A percentile compares a stretch with the other conserved stretches of the same genome.
Conservation (phyloP, 495 filamentous ascomycete genomes). For the Alectoria sarmentosa region DNA sequence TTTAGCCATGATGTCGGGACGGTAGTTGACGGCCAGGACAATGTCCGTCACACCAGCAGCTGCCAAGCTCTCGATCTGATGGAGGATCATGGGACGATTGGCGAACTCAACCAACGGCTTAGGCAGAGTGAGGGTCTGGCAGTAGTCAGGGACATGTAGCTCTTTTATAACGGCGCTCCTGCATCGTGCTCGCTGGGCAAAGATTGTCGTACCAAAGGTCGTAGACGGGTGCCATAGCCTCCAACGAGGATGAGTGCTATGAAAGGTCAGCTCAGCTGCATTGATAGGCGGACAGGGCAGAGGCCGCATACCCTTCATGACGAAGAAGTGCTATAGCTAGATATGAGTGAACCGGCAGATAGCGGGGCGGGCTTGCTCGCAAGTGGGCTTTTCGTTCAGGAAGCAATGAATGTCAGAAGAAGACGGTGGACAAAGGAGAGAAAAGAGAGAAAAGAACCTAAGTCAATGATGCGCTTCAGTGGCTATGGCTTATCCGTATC, state of each 20-base stretch:
- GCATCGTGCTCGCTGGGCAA: constrained; percentile 18
- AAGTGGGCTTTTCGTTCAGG: neutral
- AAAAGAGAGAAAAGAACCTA: neutral
- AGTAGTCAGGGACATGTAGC: constrained; percentile 17
- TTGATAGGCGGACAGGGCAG: neutral
- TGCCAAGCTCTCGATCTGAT: constrained; percentile 93
- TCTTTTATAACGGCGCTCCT: constrained; percentile 1
- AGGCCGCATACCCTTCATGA: constrained; percentile 14
- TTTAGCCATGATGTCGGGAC: constrained; percentile 88
- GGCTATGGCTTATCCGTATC: too few species aligned
- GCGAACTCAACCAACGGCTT: constrained; percentile 97
- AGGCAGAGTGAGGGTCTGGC: constrained; percentile 88
- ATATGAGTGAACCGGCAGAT: neutral
- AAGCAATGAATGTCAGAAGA: neutral
- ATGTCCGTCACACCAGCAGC: constrained; percentile 96
- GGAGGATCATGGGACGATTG: constrained; percentile 98
- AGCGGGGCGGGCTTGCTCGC: neutral
- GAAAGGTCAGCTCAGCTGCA: constrained; percentile 8
- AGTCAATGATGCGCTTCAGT: neutral
- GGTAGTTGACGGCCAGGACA: constrained; percentile 96
- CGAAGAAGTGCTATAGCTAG: neutral
- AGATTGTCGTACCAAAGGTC: constrained; percentile 75
- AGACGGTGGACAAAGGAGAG: neutral
- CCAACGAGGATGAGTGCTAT: constrained; percentile 98
- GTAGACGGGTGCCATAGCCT: constrained; percentile 96